These are phyloP conservation scores for Ophiostoma australiae DNA, from an alignment of 2,329 filamentous ascomycete species.

Conservation along the genomic window DNA sequence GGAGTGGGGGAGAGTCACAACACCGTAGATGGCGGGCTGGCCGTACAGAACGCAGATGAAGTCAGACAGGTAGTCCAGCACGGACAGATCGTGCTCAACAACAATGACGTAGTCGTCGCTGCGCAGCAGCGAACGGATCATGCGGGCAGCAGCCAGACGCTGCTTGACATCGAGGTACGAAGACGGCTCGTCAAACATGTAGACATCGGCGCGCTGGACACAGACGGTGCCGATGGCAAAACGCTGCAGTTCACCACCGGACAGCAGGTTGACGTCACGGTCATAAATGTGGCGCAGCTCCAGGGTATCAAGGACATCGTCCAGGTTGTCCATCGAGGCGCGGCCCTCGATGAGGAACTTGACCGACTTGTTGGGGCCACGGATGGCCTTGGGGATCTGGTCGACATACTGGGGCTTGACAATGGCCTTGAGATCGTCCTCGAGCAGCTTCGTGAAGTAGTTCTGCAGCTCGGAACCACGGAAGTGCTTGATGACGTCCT, in stretches of 20 bases:
- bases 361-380: constrained; percentile 73
- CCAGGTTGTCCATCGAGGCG: constrained; percentile 69
- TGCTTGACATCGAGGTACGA: constrained; percentile 99
- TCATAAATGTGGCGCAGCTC: constrained; percentile 65
- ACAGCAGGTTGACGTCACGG: constrained; percentile 83
- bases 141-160: constrained; percentile 83
- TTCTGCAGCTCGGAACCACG: constrained; percentile 95
- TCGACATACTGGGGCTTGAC: constrained; percentile 99
- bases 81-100: constrained; percentile 98
- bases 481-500: constrained; percentile 98
- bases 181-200: constrained; percentile 99
- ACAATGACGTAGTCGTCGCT: constrained; percentile 95
- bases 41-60: constrained; percentile 98
- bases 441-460: constrained; percentile 97
- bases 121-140: constrained; percentile 85
- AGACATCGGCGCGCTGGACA: constrained; percentile 94
- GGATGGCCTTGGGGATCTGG: constrained; percentile 91
- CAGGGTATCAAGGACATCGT: constrained; percentile 76
- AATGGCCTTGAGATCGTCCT: constrained; percentile 94
- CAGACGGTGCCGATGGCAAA: constrained; percentile 96
- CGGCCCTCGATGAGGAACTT: constrained; percentile 71
- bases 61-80: constrained; percentile 96
- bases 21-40: constrained; percentile 91
- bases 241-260: constrained; percentile 95
- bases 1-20: constrained; percentile 90